Evolutionary conservation across 1,139 yeast species (phyloP).

Genomic region (Nakaseomyces sp.): DNA sequence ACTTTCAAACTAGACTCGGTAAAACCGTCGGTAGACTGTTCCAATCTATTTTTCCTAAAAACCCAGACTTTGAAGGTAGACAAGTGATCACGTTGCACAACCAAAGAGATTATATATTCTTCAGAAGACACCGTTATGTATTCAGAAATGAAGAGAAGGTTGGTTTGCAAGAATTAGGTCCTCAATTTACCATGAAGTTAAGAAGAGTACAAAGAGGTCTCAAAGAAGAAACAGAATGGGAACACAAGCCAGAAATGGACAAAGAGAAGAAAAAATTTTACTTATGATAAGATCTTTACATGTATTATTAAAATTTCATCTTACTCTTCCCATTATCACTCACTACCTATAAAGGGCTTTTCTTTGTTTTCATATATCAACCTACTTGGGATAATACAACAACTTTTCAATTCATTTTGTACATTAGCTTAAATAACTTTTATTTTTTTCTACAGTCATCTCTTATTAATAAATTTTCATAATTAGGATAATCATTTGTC

Average conservation of each 20-base stretch:
- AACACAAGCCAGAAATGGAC: conserved; percentile 93
- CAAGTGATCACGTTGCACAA: conserved; percentile 93
- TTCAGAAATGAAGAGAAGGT: conserved; percentile 86
- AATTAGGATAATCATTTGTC: too few relatives aligned
- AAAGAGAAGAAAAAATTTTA: conserved; percentile 89
- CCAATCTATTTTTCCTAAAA: conserved; percentile 84
- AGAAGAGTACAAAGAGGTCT: conserved; percentile 87
- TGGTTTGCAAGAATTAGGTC: conserved; percentile 92
- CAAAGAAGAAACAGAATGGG: conserved; percentile 91
- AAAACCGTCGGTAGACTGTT: conserved; percentile 85
- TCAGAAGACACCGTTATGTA: conserved; percentile 88
- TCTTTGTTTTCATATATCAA: too few relatives aligned
- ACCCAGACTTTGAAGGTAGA: conserved; percentile 89
- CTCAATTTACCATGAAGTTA: conserved; percentile 84
- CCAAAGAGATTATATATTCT: conserved; percentile 89
- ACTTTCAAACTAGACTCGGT: conserved; percentile 87
- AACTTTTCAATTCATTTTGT: too few relatives aligned
- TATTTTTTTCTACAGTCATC: background rate
- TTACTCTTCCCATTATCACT: background rate
- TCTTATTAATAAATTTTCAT: too few relatives aligned
- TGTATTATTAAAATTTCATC: background rate
- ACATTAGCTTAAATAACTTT: too few relatives aligned
- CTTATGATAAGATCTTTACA: conserved; percentile 34
- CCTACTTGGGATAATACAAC: too few relatives aligned
- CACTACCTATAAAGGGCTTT: background rate